A percentile compares a stretch with the other conserved stretches of the same genome.
phyloP scores from a whole-genome alignment of 225 moss, liverwort and hornwort genomes.

The Pleurozium schreberi region DNA sequence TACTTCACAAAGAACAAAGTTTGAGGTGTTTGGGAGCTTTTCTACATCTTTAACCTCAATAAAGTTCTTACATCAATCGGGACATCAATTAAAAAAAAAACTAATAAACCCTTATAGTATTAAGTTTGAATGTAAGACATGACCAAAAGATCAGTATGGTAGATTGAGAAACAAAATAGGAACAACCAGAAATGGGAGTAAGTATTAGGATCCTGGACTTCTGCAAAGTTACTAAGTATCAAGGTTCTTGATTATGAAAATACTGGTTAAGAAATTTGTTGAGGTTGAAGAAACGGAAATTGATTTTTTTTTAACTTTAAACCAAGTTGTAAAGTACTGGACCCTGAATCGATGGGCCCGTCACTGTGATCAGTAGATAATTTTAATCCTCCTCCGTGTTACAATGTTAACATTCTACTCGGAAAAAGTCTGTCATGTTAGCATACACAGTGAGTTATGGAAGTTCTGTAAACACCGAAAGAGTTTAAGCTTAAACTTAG shows the following conservation, averaged over 20 bases:
- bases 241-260: background rate
- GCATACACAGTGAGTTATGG: background rate
- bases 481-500: no score
- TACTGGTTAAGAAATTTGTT: background rate
- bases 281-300: background rate
- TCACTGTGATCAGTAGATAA: background rate
- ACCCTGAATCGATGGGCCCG: no score
- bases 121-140: background rate
- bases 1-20: background rate
- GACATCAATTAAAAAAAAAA: no score
- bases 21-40: background rate
- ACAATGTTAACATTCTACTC: background rate
- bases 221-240: background rate
- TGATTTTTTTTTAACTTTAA: no score
- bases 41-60: background rate
- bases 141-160: background rate
- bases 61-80: background rate
- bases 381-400: background rate
- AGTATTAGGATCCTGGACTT: background rate
- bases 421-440: background rate
- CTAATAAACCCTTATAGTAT: no score
- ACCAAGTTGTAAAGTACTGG: background rate
- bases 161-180: background rate
- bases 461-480: background rate
- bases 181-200: background rate